These are phyloP conservation scores for Mycoemilia scoparia DNA, from an alignment of 192 early-diverging fungal species.

Conservation along the genomic window DNA sequence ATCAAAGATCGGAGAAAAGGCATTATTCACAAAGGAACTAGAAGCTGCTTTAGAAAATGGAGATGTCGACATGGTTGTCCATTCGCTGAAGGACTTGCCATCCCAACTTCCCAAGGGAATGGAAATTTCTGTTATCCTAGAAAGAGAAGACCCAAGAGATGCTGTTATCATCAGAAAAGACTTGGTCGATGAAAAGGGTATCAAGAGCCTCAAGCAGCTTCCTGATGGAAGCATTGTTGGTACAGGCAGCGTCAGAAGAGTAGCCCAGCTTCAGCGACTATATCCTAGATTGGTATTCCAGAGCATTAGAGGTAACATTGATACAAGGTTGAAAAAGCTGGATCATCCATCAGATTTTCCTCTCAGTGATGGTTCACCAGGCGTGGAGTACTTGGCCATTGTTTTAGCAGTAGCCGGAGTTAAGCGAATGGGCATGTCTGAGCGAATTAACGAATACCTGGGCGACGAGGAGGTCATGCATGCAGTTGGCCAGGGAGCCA, in stretches of 20 bases:
- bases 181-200: no score
- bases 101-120: constrained; percentile 69
- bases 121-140: constrained; percentile 58
- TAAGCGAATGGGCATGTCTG: constrained; percentile 40
- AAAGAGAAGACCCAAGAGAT: constrained; percentile 84
- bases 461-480: constrained; percentile 42
- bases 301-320: constrained; percentile 67
- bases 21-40: constrained; percentile 81
- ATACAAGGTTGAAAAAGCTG: constrained; percentile 75
- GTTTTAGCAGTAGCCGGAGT: constrained; percentile 80
- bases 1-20: constrained; percentile 78
- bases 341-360: no score
- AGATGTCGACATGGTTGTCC: constrained; percentile 70
- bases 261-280: constrained; percentile 61
- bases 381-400: constrained; percentile 51
- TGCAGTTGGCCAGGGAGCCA: constrained; percentile 85
- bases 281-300: constrained; percentile 61
- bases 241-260: constrained; percentile 71
- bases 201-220: constrained; percentile 22
- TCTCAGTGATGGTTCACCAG: constrained; percentile 26
- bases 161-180: constrained; percentile 68
- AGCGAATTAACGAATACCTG: constrained; percentile 56
- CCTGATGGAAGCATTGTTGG: constrained; percentile 63
- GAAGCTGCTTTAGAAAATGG: constrained; percentile 52
- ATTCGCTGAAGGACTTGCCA: constrained; percentile 88